Evolutionary conservation across 192 early-diverging fungal species (phyloP).

Genomic region (Phlyctochytrium arcticum): DNA sequence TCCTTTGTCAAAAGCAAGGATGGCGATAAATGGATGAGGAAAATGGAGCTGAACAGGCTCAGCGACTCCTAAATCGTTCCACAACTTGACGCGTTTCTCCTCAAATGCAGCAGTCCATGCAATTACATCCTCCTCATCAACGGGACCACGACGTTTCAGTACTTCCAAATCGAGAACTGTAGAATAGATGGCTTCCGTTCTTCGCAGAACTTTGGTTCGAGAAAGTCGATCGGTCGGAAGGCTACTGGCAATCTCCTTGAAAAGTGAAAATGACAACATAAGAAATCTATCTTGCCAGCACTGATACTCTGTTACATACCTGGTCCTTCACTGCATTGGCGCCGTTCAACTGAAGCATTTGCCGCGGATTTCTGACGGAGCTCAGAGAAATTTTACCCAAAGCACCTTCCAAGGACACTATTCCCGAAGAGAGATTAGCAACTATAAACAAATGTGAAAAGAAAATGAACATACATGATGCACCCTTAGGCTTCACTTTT

Average conservation of each 20-base stretch:
- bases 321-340: conserved; percentile 43
- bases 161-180: conserved; percentile 80
- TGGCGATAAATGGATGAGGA: conserved; percentile 81
- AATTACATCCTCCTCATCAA: conserved; percentile 48
- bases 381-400: conserved; percentile 90
- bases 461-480: conserved; percentile 52
- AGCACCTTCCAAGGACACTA: conserved; percentile 88
- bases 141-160: conserved; percentile 65
- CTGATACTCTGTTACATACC: conserved; percentile 7
- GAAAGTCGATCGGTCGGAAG: conserved; percentile 22
- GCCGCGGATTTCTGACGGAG: conserved; percentile 85
- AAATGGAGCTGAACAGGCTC: conserved; percentile 61
- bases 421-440: no score
- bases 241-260: no score
- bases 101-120: conserved; percentile 33
- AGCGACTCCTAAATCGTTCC: conserved; percentile 56
- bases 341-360: conserved; percentile 67
- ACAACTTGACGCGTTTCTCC: conserved; percentile 50
- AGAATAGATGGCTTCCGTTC: conserved; percentile 76
- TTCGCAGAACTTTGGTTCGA: conserved; percentile 28
- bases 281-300: no score
- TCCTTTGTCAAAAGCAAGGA: conserved; percentile 85
- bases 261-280: no score
- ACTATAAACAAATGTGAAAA: conserved; percentile 5
- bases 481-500: conserved; percentile 78